Evolutionary conservation across 2,329 filamentous ascomycete genomes (phyloP).

Genomic region (Colletotrichum tropicale): DNA sequence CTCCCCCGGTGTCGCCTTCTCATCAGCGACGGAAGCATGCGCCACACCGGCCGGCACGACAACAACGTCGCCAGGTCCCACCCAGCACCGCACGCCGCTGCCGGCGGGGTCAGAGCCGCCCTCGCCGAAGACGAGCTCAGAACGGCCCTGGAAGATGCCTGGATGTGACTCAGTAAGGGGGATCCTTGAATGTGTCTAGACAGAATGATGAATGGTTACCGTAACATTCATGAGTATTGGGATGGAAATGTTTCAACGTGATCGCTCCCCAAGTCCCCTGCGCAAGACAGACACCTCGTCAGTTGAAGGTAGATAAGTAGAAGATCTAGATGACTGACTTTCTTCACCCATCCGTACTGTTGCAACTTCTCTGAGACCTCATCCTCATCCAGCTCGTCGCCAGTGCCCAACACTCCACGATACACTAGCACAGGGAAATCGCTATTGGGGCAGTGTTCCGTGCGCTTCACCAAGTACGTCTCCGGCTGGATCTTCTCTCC

Average conservation of each 20-base stretch:
- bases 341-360: conserved; percentile 25
- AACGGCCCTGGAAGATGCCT: conserved; percentile 26
- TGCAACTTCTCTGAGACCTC: conserved; percentile 19
- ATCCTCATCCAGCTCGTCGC: conserved; percentile 5
- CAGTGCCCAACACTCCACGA: conserved; percentile 18
- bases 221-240: conserved; percentile 28
- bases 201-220: background rate
- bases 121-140: conserved; percentile 23
- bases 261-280: conserved; percentile 26
- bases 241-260: conserved; percentile 26
- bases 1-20: background rate
- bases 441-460: conserved; percentile 20
- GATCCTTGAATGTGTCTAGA: accelerated
- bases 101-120: conserved; percentile 12
- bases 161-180: background rate
- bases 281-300: background rate
- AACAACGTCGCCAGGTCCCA: conserved; percentile 24
- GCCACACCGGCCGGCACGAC: conserved; percentile 25
- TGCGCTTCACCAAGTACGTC: background rate
- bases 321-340: background rate
- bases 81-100: conserved; percentile 18
- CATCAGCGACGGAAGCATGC: conserved; percentile 14
- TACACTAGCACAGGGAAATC: conserved; percentile 25
- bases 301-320: background rate
- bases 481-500: background rate